Evolutionary conservation across 2,329 filamentous ascomycete species (phyloP).

Genomic region (Pestalotiopsis sp.): DNA sequence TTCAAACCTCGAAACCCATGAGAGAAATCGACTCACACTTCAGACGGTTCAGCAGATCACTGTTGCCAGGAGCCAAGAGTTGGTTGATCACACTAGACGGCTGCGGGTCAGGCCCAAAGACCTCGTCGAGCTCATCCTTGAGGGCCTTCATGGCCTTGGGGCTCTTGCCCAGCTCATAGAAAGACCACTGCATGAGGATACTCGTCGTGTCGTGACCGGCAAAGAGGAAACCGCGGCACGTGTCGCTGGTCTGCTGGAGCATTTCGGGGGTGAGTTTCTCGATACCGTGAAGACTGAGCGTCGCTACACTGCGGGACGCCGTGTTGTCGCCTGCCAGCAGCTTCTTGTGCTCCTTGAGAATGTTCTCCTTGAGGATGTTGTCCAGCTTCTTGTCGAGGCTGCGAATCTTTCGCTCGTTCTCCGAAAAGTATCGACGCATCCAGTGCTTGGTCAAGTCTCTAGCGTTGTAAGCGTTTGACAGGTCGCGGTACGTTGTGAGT

Average conservation of each 20-base stretch:
- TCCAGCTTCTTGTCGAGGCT: constrained; percentile 12
- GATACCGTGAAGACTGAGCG: constrained; percentile 16
- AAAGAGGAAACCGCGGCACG: constrained; percentile 19
- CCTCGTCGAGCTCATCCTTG: constrained; percentile 7
- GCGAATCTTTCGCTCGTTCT: constrained; percentile 8
- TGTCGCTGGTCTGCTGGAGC: constrained; percentile 17
- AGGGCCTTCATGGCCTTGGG: constrained; percentile 15
- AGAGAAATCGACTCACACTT: no score
- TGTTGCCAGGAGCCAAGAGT: constrained; percentile 8
- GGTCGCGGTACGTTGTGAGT: constrained; percentile 7
- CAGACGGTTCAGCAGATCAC: constrained; percentile 15
- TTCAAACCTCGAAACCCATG: no score
- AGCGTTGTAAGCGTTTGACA: constrained; percentile 1
- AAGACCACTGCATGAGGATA: constrained; percentile 14
- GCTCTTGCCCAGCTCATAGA: constrained; percentile 19
- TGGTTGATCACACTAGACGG: constrained; percentile 5
- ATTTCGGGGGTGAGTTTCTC: constrained; percentile 13
- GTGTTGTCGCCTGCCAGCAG: background rate
- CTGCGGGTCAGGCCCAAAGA: constrained; percentile 11
- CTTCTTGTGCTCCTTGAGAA: constrained; percentile 12
- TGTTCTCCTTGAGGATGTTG: constrained; percentile 7
- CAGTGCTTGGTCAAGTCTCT: constrained; percentile 7
- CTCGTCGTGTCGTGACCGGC: constrained; percentile 21
- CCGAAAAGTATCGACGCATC: constrained; percentile 9
- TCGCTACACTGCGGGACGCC: constrained; percentile 9